Percentiles rank a stretch among this genome's conserved stretches.
Conservation (phyloP, 305 asterid genomes). For the Fraxinus ornus region DNA sequence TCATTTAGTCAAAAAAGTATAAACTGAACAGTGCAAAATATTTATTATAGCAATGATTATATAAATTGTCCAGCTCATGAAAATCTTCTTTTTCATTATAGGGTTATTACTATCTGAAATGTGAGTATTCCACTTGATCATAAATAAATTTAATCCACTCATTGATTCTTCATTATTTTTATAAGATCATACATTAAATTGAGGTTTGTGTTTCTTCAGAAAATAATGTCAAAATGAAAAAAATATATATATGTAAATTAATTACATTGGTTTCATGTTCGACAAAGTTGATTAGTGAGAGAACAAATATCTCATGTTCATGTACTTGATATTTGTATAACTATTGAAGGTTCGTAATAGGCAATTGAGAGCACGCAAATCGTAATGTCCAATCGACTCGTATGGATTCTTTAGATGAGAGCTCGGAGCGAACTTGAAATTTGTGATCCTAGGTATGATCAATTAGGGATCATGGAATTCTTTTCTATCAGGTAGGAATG, state of each 20-base stretch:
- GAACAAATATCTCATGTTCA: neutral
- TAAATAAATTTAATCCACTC: neutral
- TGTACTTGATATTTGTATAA: too few relatives aligned
- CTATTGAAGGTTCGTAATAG: too few relatives aligned
- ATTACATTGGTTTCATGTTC: neutral
- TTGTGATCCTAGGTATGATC: neutral
- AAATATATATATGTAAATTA: too few relatives aligned
- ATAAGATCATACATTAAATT: neutral
- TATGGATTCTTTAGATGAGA: neutral
- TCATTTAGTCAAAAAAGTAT: conserved; percentile 48
- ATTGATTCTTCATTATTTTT: neutral
- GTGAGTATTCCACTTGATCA: conserved; percentile 22
- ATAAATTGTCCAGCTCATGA: conserved; percentile 30
- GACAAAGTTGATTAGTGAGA: neutral
- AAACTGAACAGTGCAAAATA: conserved; percentile 32
- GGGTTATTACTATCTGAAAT: conserved; percentile 20
- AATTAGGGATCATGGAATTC: neutral
- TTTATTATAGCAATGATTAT: conserved; percentile 35
- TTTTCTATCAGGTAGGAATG: neutral
- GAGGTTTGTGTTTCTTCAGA: neutral
- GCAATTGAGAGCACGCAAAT: too few relatives aligned
- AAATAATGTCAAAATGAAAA: neutral
- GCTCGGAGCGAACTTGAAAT: neutral
- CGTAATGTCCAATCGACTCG: neutral
- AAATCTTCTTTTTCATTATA: conserved; percentile 9